phyloP scores from a whole-genome alignment of 2,329 filamentous ascomycete species.

The Furcasterigmium furcatum region DNA sequence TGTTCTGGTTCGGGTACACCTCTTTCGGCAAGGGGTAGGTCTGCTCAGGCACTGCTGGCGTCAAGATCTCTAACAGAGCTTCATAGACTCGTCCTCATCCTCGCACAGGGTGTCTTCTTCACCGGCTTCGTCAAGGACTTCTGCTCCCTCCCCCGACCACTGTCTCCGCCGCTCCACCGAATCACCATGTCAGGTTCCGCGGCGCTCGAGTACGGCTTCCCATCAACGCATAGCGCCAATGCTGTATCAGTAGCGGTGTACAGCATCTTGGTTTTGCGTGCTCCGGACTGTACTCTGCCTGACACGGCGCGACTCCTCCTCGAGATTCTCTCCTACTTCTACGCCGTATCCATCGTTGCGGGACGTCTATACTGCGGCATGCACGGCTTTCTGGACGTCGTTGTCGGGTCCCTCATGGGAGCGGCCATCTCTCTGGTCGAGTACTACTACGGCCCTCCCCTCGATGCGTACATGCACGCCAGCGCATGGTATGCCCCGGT shows the following conservation, averaged over 20 bases:
- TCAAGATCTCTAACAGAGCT: background rate
- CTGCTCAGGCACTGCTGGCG: background rate
- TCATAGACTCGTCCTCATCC: conserved; percentile 66
- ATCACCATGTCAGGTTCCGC: conserved; percentile 98
- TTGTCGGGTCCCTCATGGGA: conserved; percentile 76
- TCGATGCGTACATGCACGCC: conserved; percentile 69
- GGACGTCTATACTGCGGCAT: conserved; percentile 96
- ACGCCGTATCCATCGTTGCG: conserved; percentile 83
- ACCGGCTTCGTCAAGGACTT: conserved; percentile 95
- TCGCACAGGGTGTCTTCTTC: conserved; percentile 77
- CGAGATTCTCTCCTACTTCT: conserved; percentile 73
- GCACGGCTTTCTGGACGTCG: conserved; percentile 93
- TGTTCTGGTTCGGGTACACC: conserved; percentile 94
- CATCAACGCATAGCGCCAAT: conserved; percentile 95
- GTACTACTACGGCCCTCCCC: conserved; percentile 55
- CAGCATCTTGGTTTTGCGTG: conserved; percentile 66
- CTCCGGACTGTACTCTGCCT: conserved; percentile 59
- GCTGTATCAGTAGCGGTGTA: conserved; percentile 93
- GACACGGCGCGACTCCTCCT: conserved; percentile 58
- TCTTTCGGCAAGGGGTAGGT: conserved; percentile 82
- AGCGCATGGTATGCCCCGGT: conserved; percentile 63
- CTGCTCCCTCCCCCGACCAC: conserved; percentile 83
- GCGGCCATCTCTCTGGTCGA: conserved; percentile 59
- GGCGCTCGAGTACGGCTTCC: conserved; percentile 94
- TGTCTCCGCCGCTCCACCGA: conserved; percentile 86